phyloP scores from a whole-genome alignment of 2,329 filamentous ascomycete genomes.

The Nemania bipapillata region DNA sequence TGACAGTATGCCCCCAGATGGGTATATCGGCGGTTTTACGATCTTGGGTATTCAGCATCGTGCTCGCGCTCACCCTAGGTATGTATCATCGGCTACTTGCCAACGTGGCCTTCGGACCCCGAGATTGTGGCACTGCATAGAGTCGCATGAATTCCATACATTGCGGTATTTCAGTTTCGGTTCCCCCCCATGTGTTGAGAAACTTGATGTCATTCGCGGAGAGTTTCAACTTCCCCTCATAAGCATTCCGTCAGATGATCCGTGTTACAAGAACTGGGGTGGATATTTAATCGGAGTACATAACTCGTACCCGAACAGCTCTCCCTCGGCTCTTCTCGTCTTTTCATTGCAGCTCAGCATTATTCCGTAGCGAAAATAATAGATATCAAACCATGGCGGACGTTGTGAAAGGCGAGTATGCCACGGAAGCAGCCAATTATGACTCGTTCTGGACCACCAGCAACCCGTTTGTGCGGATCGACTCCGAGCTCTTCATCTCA shows the following conservation, averaged over 20 bases:
- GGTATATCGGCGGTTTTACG: neutral
- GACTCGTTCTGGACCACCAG: neutral
- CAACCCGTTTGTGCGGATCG: constrained; percentile 32
- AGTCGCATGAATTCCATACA: neutral
- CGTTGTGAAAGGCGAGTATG: constrained; percentile 17
- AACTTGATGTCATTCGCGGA: neutral
- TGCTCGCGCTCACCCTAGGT: neutral
- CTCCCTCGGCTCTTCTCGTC: neutral
- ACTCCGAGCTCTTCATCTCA: constrained; percentile 48
- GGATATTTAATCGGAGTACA: neutral
- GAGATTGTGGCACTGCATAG: neutral
- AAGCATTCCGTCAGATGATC: neutral
- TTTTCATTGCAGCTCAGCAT: neutral
- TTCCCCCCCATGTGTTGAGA: neutral
- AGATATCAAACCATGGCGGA: constrained; percentile 16
- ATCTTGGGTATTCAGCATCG: neutral
- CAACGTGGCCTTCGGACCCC: neutral
- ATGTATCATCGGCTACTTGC: neutral
- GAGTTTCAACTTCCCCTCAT: constrained; percentile 15
- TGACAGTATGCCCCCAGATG: too few species aligned
- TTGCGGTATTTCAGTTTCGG: neutral
- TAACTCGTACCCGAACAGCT: neutral
- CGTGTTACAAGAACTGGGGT: neutral
- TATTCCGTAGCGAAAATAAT: too few species aligned
- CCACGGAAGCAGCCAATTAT: constrained; percentile 17